phyloP scores from a whole-genome alignment of 2,329 filamentous ascomycete species.

The Hypomyces perniciosus region DNA sequence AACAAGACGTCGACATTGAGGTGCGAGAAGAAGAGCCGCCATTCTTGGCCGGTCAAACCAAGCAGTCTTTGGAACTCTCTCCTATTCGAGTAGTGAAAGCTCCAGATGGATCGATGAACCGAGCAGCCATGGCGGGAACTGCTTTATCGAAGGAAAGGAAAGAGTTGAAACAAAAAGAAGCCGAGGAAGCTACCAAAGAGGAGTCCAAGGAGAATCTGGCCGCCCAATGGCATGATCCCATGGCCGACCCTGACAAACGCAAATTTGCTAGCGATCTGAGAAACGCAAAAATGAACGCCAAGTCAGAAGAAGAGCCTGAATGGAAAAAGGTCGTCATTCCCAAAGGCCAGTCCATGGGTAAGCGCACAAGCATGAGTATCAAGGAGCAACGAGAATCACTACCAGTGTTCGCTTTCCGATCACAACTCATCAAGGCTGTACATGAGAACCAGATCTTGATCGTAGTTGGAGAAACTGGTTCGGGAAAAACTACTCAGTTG shows the following conservation, averaged over 20 bases:
- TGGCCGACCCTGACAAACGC: conserved; percentile 77
- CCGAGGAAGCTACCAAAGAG: conserved; percentile 66
- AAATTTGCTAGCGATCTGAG: conserved; percentile 87
- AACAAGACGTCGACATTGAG: conserved; percentile 96
- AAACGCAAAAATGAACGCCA: conserved; percentile 55
- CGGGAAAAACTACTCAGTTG: conserved; percentile 93
- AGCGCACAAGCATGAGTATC: conserved; percentile 84
- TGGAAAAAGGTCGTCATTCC: conserved; percentile 83
- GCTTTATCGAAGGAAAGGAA: conserved; percentile 82
- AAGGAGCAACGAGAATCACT: conserved; percentile 89
- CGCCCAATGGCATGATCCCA: conserved; percentile 94
- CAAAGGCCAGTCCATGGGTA: conserved; percentile 76
- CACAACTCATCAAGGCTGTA: conserved; percentile 81
- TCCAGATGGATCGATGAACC: conserved; percentile 94
- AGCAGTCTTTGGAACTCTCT: conserved; percentile 88
- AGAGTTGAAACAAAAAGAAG: conserved; percentile 83
- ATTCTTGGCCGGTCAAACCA: conserved; percentile 92
- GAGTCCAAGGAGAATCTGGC: conserved; percentile 76
- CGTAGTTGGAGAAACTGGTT: conserved; percentile 95
- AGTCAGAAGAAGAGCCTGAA: conserved; percentile 70
- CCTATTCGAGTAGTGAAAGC: conserved; percentile 96
- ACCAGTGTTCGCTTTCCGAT: conserved; percentile 83
- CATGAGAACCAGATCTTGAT: conserved; percentile 85
- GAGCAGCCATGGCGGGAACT: conserved; percentile 91
- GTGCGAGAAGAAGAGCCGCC: conserved; percentile 94